Evolutionary conservation across 495 filamentous ascomycete genomes (phyloP), one percentile per base, ranked within the genome.

Genomic region (Penicillium riverlandense): DNA sequence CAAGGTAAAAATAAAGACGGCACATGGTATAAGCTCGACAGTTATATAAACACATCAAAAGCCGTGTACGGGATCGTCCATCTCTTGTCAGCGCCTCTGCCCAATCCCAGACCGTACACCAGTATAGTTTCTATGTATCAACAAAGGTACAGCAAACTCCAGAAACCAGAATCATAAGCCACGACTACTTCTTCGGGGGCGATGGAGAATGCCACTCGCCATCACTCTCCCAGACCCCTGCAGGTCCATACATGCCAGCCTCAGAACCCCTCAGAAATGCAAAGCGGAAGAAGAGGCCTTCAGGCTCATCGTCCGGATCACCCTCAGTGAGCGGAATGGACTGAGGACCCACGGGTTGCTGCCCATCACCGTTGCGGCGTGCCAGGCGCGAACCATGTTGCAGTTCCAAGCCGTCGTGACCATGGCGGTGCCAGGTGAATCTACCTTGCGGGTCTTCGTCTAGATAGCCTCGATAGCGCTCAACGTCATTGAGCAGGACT

Each of bases 401-500:
- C 11, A 73, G 50, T 33, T 71, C 67, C 32, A 73, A 44, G 10
- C 69, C 69, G 8, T 55, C 58, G 40, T 69, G 66, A 10, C 69
- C 69, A 49, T 67, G 67, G 10, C 69, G 67, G 40, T 67, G 66
- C 69, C 69, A 73, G 13, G 63, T 71, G 32, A 73, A 73, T 39
- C 69, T 65, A 4, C 69, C 68, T 7, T 32, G 37, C 29, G 58
- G 49, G 43, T 71, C 67, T 41, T 77, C 72, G 38, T 76, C 72
- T 3, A 74, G 44, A 45, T 77, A 89, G 7, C 75, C 76, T 8
- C 82, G 66, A 63, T 79, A 91, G 45, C 90, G 70, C 62, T 98
- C 92, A 0, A 98, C 92, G 48, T 98, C 92, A 56, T 98, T 96
- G 16, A 98, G 84, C 1, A 98, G 66, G 12, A 96, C 79, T 47